phyloP scores from a whole-genome alignment of 2,329 filamentous ascomycete species.

The Simplicillium sp. region DNA sequence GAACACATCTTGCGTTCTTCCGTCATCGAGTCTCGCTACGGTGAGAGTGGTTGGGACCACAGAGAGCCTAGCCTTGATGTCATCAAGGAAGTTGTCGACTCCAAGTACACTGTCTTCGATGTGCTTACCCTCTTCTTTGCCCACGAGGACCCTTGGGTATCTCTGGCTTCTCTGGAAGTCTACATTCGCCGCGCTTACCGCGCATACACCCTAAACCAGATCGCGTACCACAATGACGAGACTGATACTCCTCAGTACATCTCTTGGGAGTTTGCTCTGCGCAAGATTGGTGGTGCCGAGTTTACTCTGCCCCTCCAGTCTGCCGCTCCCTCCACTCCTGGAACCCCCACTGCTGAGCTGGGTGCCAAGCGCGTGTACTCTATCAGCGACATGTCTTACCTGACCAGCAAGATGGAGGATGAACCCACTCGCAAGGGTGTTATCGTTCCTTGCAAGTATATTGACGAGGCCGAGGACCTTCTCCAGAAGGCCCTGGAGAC shows the following conservation, averaged over 20 bases:
- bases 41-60: constrained; percentile 95
- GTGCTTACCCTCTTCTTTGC: constrained; percentile 92
- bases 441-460: constrained; percentile 83
- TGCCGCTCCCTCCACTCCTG: constrained; percentile 75
- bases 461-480: constrained; percentile 88
- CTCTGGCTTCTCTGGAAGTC: constrained; percentile 85
- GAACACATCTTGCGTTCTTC: constrained; percentile 96
- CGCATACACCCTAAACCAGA: constrained; percentile 82
- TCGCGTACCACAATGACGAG: constrained; percentile 83
- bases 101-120: constrained; percentile 96
- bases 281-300: constrained; percentile 87
- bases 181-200: constrained; percentile 95
- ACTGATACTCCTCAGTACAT: constrained; percentile 59
- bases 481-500: constrained; percentile 76
- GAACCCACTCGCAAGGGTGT: constrained; percentile 87
- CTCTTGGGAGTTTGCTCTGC: constrained; percentile 91
- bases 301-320: constrained; percentile 75
- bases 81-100: constrained; percentile 96
- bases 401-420: constrained; percentile 60
- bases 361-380: constrained; percentile 74
- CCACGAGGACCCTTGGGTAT: constrained; percentile 89
- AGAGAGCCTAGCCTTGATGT: constrained; percentile 82
- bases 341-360: constrained; percentile 36
- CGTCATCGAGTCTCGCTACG: constrained; percentile 93
- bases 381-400: constrained; percentile 92